These are phyloP conservation scores for Balansia obtecta DNA, from an alignment of 2,329 filamentous ascomycete genomes.

Conservation along the genomic window DNA sequence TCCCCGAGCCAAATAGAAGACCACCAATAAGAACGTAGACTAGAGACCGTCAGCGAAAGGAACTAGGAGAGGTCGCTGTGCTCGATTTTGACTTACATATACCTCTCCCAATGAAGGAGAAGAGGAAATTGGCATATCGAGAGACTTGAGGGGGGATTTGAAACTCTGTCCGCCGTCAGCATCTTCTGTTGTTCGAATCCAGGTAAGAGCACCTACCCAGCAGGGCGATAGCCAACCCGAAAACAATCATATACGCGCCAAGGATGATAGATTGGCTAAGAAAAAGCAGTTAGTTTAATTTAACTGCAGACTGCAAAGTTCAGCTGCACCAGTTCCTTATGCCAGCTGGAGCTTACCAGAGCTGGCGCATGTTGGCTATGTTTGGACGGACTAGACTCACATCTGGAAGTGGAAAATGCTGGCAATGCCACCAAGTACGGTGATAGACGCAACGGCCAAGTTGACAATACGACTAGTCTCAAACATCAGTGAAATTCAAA, in stretches of 20 bases:
- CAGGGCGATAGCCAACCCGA: constrained; percentile 65
- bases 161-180: constrained; percentile 51
- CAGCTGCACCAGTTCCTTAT: neutral
- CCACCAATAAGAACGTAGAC: constrained; percentile 95
- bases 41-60: constrained; percentile 22
- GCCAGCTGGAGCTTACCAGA: neutral
- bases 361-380: neutral
- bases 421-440: constrained; percentile 71
- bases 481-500: constrained; percentile 20
- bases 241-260: constrained; percentile 79
- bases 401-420: constrained; percentile 53
- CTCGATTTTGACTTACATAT: constrained; percentile 54
- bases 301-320: neutral
- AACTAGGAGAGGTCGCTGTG: neutral
- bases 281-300: neutral
- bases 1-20: constrained; percentile 59
- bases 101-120: constrained; percentile 92
- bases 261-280: constrained; percentile 47
- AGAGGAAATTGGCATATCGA: constrained; percentile 93
- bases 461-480: constrained; percentile 77
- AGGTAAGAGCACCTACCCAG: constrained; percentile 33
- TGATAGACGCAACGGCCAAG: constrained; percentile 73
- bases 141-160: constrained; percentile 87
- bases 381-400: constrained; percentile 31
- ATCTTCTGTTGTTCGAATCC: neutral